These are phyloP conservation scores for Rhizopogon salebrosus DNA, from an alignment of 768 basidiomycete genomes.

Conservation along the genomic window DNA sequence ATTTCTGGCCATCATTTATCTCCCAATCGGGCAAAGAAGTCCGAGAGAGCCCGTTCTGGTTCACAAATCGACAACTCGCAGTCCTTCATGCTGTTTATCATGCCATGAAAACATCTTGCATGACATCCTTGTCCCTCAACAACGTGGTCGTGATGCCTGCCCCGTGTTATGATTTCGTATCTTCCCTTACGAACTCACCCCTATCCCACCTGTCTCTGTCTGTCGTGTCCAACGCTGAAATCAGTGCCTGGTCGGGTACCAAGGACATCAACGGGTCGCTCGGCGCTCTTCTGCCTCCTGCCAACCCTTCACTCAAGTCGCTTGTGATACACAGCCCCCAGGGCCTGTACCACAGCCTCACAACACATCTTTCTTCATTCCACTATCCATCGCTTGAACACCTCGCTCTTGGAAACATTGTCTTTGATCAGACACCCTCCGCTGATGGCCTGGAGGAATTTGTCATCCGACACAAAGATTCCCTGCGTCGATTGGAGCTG, in stretches of 20 bases:
- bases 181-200: conserved; percentile 18
- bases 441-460: conserved; percentile 24
- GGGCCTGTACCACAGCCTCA: conserved; percentile 25
- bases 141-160: conserved; percentile 21
- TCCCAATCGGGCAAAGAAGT: conserved; percentile 18
- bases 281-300: conserved; percentile 17
- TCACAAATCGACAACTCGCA: conserved; percentile 22
- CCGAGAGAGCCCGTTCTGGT: conserved; percentile 26
- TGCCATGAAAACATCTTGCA: conserved; percentile 13
- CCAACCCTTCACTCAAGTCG: conserved; percentile 14
- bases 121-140: conserved; percentile 20
- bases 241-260: conserved; percentile 26
- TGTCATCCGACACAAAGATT: conserved; percentile 24
- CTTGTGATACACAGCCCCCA: conserved; percentile 23
- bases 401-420: conserved; percentile 23
- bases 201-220: conserved; percentile 26
- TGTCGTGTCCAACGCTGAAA: conserved; percentile 26
- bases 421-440: conserved; percentile 20
- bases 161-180: conserved; percentile 22
- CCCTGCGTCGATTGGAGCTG: conserved; percentile 19
- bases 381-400: conserved; percentile 22
- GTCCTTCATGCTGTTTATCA: conserved; percentile 20
- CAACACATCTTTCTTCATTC: conserved; percentile 13
- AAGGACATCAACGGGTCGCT: conserved; percentile 23
- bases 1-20: conserved; percentile 27